Evolutionary conservation across 768 basidiomycete species (phyloP), one percentile per base, ranked within the genome.

Genomic region (Xerocomellus chrysenteron): DNA sequence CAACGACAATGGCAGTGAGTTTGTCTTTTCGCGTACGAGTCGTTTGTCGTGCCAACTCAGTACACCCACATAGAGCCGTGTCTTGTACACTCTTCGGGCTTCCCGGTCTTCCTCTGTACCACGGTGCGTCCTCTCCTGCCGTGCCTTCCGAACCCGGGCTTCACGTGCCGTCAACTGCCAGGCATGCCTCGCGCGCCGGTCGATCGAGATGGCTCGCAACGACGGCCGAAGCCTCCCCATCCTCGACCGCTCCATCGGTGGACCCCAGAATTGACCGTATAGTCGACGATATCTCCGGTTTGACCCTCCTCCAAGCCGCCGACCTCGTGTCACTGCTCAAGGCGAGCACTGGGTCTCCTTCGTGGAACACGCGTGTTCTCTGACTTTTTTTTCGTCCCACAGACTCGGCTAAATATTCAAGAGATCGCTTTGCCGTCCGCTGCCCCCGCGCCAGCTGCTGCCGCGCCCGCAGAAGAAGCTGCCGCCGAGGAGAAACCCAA

Each of bases 391-490:
- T 17, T 37, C 11, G 33, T 14, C 13, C 16, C 11, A 50, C 55
- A 98, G 96, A 80, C 92, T 48, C 87, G 90, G 57, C 73, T 99
- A 57, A 98, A 98, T 71, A 99, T 99, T 60, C 92, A 95, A 76
- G 96, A 98, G 78, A 92, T 98, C 68, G 93, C 94, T 17, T 83
- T 97, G 81, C 93, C 94, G 45, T 78, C 90, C 35, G 85, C 91
- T 28, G 79, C 86, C 17, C 76, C 84, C 10, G 76, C 84, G 3
- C 75, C 84, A 1, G 76, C 85, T 10, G 76, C 85, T 10, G 79
- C 82, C 14, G 75, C 83, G 6, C 74, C 76, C 16, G 76, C 76
- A 2, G 91, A 88, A 54, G 87, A 84, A 59, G 81, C 86, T 50
- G 78, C 79, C 17, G 81, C 60, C 19, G 86, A 86, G 87, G 93